phyloP scores from a whole-genome alignment of 768 basidiomycete genomes.

The Polyporus arcularius region DNA sequence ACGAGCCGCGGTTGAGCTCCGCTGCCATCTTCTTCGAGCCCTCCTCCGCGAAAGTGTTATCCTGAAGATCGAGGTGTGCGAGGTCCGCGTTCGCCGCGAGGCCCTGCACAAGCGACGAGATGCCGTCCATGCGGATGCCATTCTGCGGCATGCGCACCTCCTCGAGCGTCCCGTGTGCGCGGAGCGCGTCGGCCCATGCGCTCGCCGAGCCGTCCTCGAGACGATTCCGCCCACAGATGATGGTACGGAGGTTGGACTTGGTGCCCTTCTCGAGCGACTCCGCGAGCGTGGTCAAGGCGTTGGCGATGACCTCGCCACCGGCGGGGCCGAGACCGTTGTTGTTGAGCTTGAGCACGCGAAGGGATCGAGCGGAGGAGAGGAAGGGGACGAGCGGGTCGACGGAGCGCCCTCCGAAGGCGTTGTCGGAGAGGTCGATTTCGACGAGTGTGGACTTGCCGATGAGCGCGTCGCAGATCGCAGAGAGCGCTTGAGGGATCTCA shows the following conservation, averaged over 20 bases:
- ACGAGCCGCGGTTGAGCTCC: slow-evolving; percentile 52
- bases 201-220: slow-evolving; percentile 86
- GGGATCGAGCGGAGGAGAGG: slow-evolving; percentile 77
- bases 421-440: slow-evolving; percentile 91
- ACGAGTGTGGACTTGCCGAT: slow-evolving; percentile 77
- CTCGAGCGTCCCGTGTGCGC: slow-evolving; percentile 74
- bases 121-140: slow-evolving; percentile 92
- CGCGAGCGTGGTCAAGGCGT: slow-evolving; percentile 80
- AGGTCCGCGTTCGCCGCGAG: slow-evolving; percentile 67
- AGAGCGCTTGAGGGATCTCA: slow-evolving; percentile 90
- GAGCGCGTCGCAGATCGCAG: slow-evolving; percentile 86
- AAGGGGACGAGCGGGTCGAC: slow-evolving; percentile 93
- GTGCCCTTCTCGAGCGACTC: slow-evolving; percentile 61
- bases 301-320: slow-evolving; percentile 83
- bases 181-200: slow-evolving; percentile 87
- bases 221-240: slow-evolving; percentile 96
- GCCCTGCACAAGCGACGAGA: slow-evolving; percentile 75
- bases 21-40: slow-evolving; percentile 60
- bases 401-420: slow-evolving; percentile 94
- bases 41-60: slow-evolving; percentile 76
- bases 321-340: slow-evolving; percentile 96
- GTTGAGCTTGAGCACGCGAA: slow-evolving; percentile 86
- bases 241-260: slow-evolving; percentile 67
- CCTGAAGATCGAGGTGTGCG: slow-evolving; percentile 86
- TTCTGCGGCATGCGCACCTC: slow-evolving; percentile 98